Base-by-base conservation (phyloP, 345 rosid species). In the Gossypium ekmanianum region DNA sequence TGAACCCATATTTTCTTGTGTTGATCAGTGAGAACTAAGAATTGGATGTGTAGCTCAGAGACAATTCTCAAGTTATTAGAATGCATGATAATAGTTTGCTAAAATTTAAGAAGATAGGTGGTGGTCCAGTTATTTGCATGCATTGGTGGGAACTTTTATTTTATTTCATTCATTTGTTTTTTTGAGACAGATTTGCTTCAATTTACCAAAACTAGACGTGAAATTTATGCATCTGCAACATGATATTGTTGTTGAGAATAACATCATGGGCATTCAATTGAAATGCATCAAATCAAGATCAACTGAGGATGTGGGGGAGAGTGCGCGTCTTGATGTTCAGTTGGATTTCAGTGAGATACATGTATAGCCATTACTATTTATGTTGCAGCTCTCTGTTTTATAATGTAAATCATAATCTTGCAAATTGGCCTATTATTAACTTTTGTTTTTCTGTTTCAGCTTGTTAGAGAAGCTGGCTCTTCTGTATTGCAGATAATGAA, bases 341-440 rank as follows among this genome's bases (percentile, higher is more conserved):
- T 62, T 93, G 86, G 99, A 95, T 80, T 85, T 91, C 74, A 89
- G 93, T 81, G 99, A 93, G 88, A 91, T 95, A 83, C 94, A 95
- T 89, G 99, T 95, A 95, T 74, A 79, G 51, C 54, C 48, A 50
- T 58, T 71, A 48, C 41, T 47, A 14, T 67, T 50, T 41, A 56
- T 71, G 44, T 77, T 81, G 54, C 76, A 80, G 80, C 68, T 79
- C 55, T 75, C 76, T 71, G 43, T 75, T 45, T 75, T 79, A 65
- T 65, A 61, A 77, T 66, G 63, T 76, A 72, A 24, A 58, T 14
- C 17, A 34, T 47, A 20, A 64, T 74, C 72, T 39, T 66, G 68
- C 77, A 52, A 62, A 68, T 77, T 69, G 76, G 45, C 61, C 14
- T 67, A 59, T 73, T 20, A 16, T 20, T 78, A 74, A 74, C 58